Percentiles rank a stretch among this genome's conserved stretches.
These are phyloP conservation scores for Sistotremastrum suecicum DNA, from an alignment of 768 basidiomycete genomes.

Conservation along the genomic window DNA sequence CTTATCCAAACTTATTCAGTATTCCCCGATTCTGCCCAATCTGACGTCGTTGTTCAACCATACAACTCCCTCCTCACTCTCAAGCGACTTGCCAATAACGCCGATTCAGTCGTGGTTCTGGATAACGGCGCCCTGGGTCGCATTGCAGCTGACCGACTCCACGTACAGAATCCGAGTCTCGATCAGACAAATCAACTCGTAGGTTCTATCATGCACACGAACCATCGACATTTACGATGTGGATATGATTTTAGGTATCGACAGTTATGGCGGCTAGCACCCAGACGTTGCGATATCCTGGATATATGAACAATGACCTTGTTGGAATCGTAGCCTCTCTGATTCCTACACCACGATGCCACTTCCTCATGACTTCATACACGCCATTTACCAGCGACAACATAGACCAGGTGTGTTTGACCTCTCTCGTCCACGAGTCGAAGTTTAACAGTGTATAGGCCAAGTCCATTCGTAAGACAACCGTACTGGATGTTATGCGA, in stretches of 20 bases:
- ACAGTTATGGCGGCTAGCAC: slow-evolving; percentile 98
- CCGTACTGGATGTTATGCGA: slow-evolving; percentile 97
- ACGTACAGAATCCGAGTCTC: slow-evolving; percentile 75
- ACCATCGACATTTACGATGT: background rate
- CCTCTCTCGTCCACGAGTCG: background rate
- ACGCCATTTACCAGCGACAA: slow-evolving; percentile 97
- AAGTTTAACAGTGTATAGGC: slow-evolving; percentile 35
- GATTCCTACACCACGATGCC: slow-evolving; percentile 93
- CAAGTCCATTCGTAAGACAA: slow-evolving; percentile 90
- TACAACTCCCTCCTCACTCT: slow-evolving; percentile 92
- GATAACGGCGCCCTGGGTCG: slow-evolving; percentile 91
- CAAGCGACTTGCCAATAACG: slow-evolving; percentile 89
- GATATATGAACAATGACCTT: slow-evolving; percentile 99
- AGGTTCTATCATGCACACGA: slow-evolving; percentile 11
- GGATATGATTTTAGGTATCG: slow-evolving; percentile 45
- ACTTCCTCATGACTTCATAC: slow-evolving; percentile 98
- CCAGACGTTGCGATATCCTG: slow-evolving; percentile 90
- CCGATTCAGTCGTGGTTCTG: slow-evolving; percentile 93
- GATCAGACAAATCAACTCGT: slow-evolving; percentile 90
- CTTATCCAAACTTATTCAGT: slow-evolving; percentile 98
- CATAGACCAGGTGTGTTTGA: slow-evolving; percentile 71
- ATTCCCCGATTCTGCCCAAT: slow-evolving; percentile 86
- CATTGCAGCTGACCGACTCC: slow-evolving; percentile 85
- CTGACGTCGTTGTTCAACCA: slow-evolving; percentile 96
- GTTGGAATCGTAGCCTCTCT: slow-evolving; percentile 94